Evolutionary conservation across 1,284 basidiomycete species (phyloP).

Genomic region (Pseudozyma tsukubaensis): DNA sequence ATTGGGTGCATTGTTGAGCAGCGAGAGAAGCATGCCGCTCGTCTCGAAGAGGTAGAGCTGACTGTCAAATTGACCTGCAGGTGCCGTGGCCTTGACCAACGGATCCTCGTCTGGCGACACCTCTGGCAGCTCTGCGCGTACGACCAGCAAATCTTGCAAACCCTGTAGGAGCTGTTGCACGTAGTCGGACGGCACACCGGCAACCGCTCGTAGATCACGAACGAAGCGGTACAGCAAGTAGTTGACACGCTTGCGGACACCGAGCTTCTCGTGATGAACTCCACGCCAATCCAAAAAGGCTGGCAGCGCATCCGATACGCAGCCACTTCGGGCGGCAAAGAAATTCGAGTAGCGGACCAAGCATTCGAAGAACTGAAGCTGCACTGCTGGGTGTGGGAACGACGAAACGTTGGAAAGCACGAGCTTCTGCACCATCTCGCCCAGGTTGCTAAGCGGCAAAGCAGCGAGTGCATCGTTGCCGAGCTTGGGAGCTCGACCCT

Average conservation of each 20-base stretch:
- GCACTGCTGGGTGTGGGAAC: conserved; percentile 88
- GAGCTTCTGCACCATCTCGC: conserved; percentile 86
- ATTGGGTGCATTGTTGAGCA: conserved; percentile 77
- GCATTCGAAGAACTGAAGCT: conserved; percentile 93
- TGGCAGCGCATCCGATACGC: conserved; percentile 77
- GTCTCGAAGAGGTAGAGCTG: conserved; percentile 97
- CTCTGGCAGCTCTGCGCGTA: conserved; percentile 71
- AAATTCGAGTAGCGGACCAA: conserved; percentile 92
- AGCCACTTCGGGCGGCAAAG: conserved; percentile 86
- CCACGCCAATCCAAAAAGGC: conserved; percentile 92
- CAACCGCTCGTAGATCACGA: conserved; percentile 77
- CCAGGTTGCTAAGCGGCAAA: conserved; percentile 85
- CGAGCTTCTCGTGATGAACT: conserved; percentile 81
- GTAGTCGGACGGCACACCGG: conserved; percentile 83
- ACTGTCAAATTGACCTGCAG: conserved; percentile 82
- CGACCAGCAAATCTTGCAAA: conserved; percentile 71
- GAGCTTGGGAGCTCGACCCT: conserved; percentile 56
- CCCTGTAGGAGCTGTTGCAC: conserved; percentile 70
- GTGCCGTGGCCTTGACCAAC: conserved; percentile 82
- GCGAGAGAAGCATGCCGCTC: conserved; percentile 83
- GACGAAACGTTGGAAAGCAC: conserved; percentile 84
- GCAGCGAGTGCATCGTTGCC: conserved; percentile 49
- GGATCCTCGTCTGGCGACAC: conserved; percentile 74
- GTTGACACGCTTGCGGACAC: conserved; percentile 82
- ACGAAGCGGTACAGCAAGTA: conserved; percentile 96